These are phyloP conservation scores for Hydrangea macrophylla DNA, from an alignment of 148 eudicot species.

Conservation along the genomic window DNA sequence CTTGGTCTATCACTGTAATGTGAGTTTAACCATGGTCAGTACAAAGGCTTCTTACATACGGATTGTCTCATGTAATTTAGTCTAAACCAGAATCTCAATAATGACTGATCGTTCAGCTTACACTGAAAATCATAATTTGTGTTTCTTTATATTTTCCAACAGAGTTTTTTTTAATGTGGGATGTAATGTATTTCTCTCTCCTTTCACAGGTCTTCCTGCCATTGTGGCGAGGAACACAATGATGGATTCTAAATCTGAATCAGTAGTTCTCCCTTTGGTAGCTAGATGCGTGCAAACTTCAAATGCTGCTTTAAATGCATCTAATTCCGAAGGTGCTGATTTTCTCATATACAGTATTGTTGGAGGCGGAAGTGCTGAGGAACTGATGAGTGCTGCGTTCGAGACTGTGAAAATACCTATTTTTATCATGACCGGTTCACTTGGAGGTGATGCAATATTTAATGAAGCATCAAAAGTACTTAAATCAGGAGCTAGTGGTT, in stretches of 20 bases:
- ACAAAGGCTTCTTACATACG: not conserved
- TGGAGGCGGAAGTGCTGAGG: constrained; percentile 29
- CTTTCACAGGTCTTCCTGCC: constrained; percentile 73
- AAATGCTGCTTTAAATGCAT: constrained; percentile 70
- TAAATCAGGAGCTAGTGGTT: constrained; percentile 73
- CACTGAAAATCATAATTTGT: not conserved
- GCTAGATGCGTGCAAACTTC: constrained; percentile 68
- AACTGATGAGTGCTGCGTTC: constrained; percentile 28
- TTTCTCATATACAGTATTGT: constrained; percentile 57
- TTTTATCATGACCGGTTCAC: constrained; percentile 40
- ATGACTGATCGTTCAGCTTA: not conserved
- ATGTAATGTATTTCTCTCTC: not conserved
- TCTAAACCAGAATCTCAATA: not conserved
- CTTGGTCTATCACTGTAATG: too few species aligned
- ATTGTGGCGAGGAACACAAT: constrained; percentile 90
- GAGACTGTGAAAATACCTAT: constrained; percentile 66
- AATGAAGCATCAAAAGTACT: constrained; percentile 30
- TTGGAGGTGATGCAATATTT: constrained; percentile 25
- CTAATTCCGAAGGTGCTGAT: constrained; percentile 93
- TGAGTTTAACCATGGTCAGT: not conserved
- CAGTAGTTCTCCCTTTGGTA: constrained; percentile 81
- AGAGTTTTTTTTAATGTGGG: not conserved
- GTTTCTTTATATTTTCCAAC: not conserved
- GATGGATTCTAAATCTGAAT: constrained; percentile 73
- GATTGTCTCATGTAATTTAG: not conserved